Conservation (phyloP, 2,329 filamentous ascomycete genomes). For the Sarocladium strictum region DNA sequence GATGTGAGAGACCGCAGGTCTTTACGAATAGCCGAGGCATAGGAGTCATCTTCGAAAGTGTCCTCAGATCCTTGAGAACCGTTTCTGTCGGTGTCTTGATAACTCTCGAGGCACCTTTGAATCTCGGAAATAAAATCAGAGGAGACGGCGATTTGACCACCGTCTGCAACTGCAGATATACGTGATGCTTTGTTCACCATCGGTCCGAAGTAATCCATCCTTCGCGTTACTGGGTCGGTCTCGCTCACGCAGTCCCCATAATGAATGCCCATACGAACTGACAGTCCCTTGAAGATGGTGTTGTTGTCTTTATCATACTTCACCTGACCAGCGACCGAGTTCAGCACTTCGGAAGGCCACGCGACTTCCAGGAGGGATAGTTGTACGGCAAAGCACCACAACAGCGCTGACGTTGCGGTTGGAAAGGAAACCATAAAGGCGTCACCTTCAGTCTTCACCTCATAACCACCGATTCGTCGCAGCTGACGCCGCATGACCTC, state of each 20-base stretch:
- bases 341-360: constrained; percentile 91
- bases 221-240: constrained; percentile 88
- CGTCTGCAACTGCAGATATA: constrained; percentile 90
- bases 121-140: constrained; percentile 97
- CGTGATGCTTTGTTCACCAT: constrained; percentile 98
- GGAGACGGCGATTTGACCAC: constrained; percentile 93
- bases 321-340: constrained; percentile 77
- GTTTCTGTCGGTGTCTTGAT: constrained; percentile 74
- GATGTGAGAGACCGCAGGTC: constrained; percentile 82
- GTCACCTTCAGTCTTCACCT: constrained; percentile 99
- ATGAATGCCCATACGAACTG: constrained; percentile 95
- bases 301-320: constrained; percentile 78
- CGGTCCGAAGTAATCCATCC: constrained; percentile 99
- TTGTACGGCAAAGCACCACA: constrained; percentile 97
- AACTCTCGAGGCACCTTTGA: constrained; percentile 81
- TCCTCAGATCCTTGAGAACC: constrained; percentile 57
- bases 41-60: constrained; percentile 63
- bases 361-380: constrained; percentile 77
- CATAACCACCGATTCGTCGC: constrained; percentile 89
- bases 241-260: constrained; percentile 94
- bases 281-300: constrained; percentile 87
- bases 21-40: constrained; percentile 72
- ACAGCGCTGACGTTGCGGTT: constrained; percentile 84
- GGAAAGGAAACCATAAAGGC: constrained; percentile 99
- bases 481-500: constrained; percentile 92